Evolutionary conservation across 208 protist genomes (phyloP).

Genomic region (Acanthamoeba polyphaga): DNA sequence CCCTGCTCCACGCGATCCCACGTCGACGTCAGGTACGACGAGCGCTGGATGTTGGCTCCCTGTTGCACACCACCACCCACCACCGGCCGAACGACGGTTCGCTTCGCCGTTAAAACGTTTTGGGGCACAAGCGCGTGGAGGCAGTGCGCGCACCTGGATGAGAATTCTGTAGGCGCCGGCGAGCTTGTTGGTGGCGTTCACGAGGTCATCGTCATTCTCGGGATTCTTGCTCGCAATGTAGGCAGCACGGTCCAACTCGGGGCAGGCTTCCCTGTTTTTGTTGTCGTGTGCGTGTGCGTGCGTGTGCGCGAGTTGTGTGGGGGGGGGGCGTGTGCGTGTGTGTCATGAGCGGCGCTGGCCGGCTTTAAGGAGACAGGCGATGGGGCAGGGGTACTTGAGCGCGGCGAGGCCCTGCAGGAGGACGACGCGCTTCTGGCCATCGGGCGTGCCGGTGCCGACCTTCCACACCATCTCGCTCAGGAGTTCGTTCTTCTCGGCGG

Average conservation of each 20-base stretch:
- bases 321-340: no score
- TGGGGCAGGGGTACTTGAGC: constrained; percentile 1
- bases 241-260: constrained; percentile 11
- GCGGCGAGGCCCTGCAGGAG: constrained; percentile 29
- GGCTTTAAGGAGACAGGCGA: background rate
- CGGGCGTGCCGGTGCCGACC: constrained; percentile 37
- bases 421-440: constrained; percentile 18
- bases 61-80: background rate
- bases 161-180: constrained; percentile 24
- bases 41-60: constrained; percentile 50
- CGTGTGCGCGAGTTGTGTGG: no score
- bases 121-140: no score
- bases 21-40: constrained; percentile 46
- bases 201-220: constrained; percentile 16
- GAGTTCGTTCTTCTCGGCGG: constrained; percentile 46
- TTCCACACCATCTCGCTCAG: constrained; percentile 55
- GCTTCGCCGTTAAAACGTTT: no score
- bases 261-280: background rate
- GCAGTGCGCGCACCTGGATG: background rate
- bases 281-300: background rate
- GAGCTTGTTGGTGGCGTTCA: constrained; percentile 33
- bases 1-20: constrained; percentile 55
- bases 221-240: constrained; percentile 7
- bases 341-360: no score
- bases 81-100: no score